Evolutionary conservation across 2,329 filamentous ascomycete species (phyloP).

Genomic region (Thelonectria rubi): DNA sequence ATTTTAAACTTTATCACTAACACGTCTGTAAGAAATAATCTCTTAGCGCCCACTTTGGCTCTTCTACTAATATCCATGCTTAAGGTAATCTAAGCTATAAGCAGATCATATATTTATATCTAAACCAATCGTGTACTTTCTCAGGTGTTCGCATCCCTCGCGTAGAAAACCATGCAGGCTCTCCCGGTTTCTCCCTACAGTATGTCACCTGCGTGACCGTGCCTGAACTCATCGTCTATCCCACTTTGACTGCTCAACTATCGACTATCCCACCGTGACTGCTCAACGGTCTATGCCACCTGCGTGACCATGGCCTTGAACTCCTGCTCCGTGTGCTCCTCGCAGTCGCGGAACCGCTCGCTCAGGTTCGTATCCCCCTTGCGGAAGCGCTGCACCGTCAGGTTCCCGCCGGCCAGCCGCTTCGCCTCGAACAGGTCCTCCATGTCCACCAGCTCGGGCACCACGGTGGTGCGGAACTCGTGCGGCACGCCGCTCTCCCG

Average conservation of each 20-base stretch:
- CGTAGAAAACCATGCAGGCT: too few species aligned
- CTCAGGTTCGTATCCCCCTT: slow-evolving; percentile 26
- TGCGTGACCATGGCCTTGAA: slow-evolving; percentile 31
- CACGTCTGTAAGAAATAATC: too few species aligned
- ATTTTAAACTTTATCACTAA: too few species aligned
- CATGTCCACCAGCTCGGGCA: slow-evolving; percentile 33
- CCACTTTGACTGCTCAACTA: too few species aligned
- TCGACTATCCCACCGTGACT: too few species aligned
- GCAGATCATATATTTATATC: too few species aligned
- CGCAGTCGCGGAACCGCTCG: slow-evolving; percentile 11
- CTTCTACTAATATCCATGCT: too few species aligned
- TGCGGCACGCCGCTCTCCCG: slow-evolving; percentile 32
- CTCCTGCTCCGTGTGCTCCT: slow-evolving; percentile 35
- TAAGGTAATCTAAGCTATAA: too few species aligned
- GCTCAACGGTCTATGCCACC: too few species aligned
- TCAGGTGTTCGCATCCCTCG: too few species aligned
- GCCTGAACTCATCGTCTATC: slow-evolving; percentile 35
- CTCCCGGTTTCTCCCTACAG: neutral
- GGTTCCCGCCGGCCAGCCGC: slow-evolving; percentile 30
- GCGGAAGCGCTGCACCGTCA: slow-evolving; percentile 36
- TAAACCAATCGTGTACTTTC: too few species aligned
- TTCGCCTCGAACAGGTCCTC: slow-evolving; percentile 40
- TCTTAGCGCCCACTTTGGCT: too few species aligned
- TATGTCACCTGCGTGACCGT: slow-evolving; percentile 32
- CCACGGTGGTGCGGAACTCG: slow-evolving; percentile 38